phyloP scores from a whole-genome alignment of 202 grass and related monocot species.

The Schoenoplectus triqueter region DNA sequence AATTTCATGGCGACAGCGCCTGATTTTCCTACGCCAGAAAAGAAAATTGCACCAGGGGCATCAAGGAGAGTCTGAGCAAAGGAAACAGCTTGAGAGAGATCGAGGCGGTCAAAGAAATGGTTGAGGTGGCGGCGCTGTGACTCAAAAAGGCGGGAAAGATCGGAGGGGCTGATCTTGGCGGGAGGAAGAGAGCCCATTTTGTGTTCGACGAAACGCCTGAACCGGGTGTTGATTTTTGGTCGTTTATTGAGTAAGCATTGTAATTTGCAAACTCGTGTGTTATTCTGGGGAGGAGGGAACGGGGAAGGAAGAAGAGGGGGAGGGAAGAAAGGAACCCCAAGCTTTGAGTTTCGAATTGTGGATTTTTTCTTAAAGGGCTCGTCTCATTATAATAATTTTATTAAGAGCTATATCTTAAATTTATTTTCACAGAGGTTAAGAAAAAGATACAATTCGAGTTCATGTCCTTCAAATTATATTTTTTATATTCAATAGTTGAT shows the following conservation, averaged over 20 bases:
- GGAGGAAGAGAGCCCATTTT: slow-evolving; percentile 36
- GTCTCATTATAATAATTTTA: no score
- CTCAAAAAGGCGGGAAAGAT: slow-evolving; percentile 67
- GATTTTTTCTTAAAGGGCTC: no score
- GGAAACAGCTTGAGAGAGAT: slow-evolving; percentile 65
- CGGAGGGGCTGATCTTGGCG: slow-evolving; percentile 35
- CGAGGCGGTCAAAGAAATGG: slow-evolving; percentile 89
- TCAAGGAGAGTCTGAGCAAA: slow-evolving; percentile 85
- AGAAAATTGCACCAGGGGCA: slow-evolving; percentile 80
- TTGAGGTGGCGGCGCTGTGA: slow-evolving; percentile 80
- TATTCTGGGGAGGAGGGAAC: not conserved
- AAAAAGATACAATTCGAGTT: no score
- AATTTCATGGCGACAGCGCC: slow-evolving; percentile 83
- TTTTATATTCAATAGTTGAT: no score
- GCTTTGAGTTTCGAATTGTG: no score
- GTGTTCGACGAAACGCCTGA: slow-evolving; percentile 31
- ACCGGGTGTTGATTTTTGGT: not conserved
- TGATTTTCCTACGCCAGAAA: slow-evolving; percentile 94
- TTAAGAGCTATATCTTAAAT: no score
- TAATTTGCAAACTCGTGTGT: not conserved
- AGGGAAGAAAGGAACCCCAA: not conserved
- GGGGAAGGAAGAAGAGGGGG: slow-evolving; percentile 34
- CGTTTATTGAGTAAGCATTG: not conserved
- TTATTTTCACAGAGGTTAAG: no score
- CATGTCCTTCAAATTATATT: no score